Conservation (phyloP, 441 rosid genomes). For the Arabidopsis hybrid region DNA sequence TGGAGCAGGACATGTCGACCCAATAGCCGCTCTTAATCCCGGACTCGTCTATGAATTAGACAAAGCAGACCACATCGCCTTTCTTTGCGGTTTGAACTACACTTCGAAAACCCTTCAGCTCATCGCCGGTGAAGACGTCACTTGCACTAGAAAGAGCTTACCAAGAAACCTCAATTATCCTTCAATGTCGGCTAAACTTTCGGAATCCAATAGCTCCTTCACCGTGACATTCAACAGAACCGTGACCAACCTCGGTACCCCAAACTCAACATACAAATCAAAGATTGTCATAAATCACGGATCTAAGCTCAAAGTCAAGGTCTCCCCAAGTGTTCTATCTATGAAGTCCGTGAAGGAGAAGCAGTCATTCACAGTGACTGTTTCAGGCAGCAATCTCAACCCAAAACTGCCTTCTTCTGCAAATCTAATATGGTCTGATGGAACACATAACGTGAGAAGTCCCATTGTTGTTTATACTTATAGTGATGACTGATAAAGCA, state of each 20-base stretch:
- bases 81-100: slow-evolving; percentile 39
- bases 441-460: slow-evolving; percentile 47
- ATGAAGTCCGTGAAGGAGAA: slow-evolving; percentile 47
- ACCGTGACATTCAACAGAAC: slow-evolving; percentile 45
- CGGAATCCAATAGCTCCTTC: slow-evolving; percentile 24
- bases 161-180: slow-evolving; percentile 42
- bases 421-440: slow-evolving; percentile 54
- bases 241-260: slow-evolving; percentile 56
- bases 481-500: no score
- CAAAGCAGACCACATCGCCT: slow-evolving; percentile 28
- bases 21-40: slow-evolving; percentile 32
- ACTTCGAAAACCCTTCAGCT: not conserved
- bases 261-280: slow-evolving; percentile 48
- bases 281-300: slow-evolving; percentile 1
- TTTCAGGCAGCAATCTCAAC: slow-evolving; percentile 11
- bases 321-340: slow-evolving; percentile 48
- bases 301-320: slow-evolving; percentile 35
- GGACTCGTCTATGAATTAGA: slow-evolving; percentile 36
- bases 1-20: slow-evolving; percentile 44
- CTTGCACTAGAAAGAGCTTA: slow-evolving; percentile 14
- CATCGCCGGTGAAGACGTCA: slow-evolving; percentile 22
- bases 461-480: slow-evolving; percentile 44
- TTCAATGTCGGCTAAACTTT: slow-evolving; percentile 32
- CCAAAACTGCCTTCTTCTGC: slow-evolving; percentile 28
- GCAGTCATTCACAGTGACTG: slow-evolving; percentile 47